Percentiles rank a stretch among this genome's conserved stretches.
phyloP scores from a whole-genome alignment of 371 early-diverging fungal species.

The Saksenaea vasiformis region DNA sequence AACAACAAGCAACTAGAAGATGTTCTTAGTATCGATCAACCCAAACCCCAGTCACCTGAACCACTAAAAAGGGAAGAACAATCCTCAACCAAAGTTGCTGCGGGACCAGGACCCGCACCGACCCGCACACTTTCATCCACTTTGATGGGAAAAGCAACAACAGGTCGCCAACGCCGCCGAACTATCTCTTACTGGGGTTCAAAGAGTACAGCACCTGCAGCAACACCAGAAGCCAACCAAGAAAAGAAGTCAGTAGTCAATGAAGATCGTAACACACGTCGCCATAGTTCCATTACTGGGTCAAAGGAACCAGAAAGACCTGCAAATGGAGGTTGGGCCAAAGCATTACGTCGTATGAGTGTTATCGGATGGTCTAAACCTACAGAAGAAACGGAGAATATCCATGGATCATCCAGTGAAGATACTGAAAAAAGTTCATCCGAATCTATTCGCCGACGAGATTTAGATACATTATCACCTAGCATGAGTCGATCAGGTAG shows the following conservation, averaged over 20 bases:
- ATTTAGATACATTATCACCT: conserved; percentile 26
- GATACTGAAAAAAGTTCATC: conserved; percentile 11
- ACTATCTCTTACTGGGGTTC: conserved; percentile 54
- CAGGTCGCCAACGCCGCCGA: conserved; percentile 38
- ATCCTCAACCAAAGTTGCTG: conserved; percentile 5
- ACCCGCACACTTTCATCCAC: conserved; percentile 35
- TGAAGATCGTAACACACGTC: conserved; percentile 14
- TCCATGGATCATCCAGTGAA: conserved; percentile 16
- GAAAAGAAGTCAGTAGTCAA: neutral
- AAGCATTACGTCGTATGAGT: conserved; percentile 49
- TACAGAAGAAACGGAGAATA: conserved; percentile 5
- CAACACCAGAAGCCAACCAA: conserved; percentile 13
- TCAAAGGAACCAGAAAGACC: conserved; percentile 15
- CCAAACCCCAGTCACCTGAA: conserved; percentile 18
- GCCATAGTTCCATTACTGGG: conserved; percentile 17
- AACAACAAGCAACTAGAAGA: conserved; percentile 48
- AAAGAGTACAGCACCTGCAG: conserved; percentile 9
- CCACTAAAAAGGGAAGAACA: conserved; percentile 11
- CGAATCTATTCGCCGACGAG: conserved; percentile 9
- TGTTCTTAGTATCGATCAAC: conserved; percentile 52
- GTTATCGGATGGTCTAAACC: conserved; percentile 44
- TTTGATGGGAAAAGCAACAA: conserved; percentile 18
- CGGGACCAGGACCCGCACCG: conserved; percentile 28
- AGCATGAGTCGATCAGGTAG: conserved; percentile 29
- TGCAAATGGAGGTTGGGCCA: conserved; percentile 44